Percentiles rank a stretch among this genome's conserved stretches.
These are phyloP conservation scores for Exobasidium rhododendri DNA, from an alignment of 1,284 basidiomycete species.

Conservation along the genomic window DNA sequence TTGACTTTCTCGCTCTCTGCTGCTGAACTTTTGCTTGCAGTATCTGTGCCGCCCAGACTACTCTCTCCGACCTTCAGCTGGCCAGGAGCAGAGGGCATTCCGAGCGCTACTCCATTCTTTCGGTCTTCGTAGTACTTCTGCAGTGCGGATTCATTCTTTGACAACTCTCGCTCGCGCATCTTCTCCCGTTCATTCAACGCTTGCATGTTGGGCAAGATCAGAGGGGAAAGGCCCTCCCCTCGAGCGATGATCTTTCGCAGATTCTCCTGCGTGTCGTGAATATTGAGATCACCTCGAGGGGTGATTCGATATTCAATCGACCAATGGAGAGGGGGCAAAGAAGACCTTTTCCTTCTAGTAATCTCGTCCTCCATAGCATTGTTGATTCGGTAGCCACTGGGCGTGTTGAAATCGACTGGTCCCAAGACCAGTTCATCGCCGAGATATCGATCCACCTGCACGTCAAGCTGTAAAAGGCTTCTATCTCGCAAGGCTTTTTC, in stretches of 20 bases:
- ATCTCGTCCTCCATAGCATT: constrained; percentile 36
- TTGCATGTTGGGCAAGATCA: constrained; percentile 48
- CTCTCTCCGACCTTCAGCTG: constrained; percentile 21
- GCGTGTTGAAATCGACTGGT: constrained; percentile 37
- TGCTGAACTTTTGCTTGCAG: neutral
- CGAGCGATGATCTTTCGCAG: constrained; percentile 27
- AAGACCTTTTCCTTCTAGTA: constrained; percentile 22
- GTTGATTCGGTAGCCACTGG: constrained; percentile 30
- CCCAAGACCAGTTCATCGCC: constrained; percentile 38
- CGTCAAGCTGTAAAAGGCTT: constrained; percentile 37
- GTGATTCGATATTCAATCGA: constrained; percentile 45
- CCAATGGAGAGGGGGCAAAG: constrained; percentile 24
- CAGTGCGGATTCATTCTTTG: constrained; percentile 36
- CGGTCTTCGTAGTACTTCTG: constrained; percentile 40
- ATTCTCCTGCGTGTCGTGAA: constrained; percentile 26
- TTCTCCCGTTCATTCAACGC: constrained; percentile 44
- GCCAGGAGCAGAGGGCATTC: constrained; percentile 48
- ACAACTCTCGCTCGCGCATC: constrained; percentile 26
- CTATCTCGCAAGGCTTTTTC: neutral
- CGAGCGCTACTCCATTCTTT: constrained; percentile 31
- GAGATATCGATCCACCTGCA: constrained; percentile 47
- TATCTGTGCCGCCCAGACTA: neutral
- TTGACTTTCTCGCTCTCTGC: constrained; percentile 15
- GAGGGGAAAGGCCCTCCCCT: constrained; percentile 27
- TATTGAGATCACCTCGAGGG: constrained; percentile 33